Evolutionary conservation across 2,329 filamentous ascomycete species (phyloP), one percentile per base, ranked within the genome.

Genomic region (Fusarium nelsonii): DNA sequence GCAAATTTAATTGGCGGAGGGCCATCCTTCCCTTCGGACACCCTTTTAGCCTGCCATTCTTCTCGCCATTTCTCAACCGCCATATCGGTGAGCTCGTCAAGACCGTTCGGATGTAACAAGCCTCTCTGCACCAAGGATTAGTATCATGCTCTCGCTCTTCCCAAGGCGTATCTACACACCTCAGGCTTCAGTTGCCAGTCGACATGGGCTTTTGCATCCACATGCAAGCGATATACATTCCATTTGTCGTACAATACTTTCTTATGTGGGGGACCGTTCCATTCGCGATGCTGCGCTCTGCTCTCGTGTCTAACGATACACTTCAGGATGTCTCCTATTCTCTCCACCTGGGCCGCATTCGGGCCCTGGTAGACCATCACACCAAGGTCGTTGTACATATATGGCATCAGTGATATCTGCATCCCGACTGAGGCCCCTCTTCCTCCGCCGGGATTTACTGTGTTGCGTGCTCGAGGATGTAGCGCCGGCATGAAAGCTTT

Each of bases 381-480:
- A 4, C 78, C 78, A 1, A 78, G 68, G 46, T 79, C 78, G 20
- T 77, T 68, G 50, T 78, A 79, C 5, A 78, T 16, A 32, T 69
- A 66, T 20, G 56, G 56, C 14, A 70, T 32, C 37, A 45, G 43
- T 46, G 14, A 28, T 33, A 39, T 46, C 18, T 20, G 8, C 15
- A 32, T 18, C 12, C 23, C 28, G 6, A 44, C 5, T 40, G 12
- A 8, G 30, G 8, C n/a, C 3, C 14, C 20, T 12, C 16, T 18
- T 6, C 14, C 6, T 9, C 20, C 28, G 4, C 46, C 45, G n/a
- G 6, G n/a, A 4, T 3, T 15, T 28, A 39, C n/a, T 39, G 33
- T 53, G n/a, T 20, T 16, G 2, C 4, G 32, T 64, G 45, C 8
- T 54, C 69, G 68, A 4, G 74, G 72, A 9, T 65, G 62, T 11